Evolutionary conservation across 352 stramenopile species (phyloP), one percentile per base, ranked within the genome.

Genomic region (Phytophthora rubi): DNA sequence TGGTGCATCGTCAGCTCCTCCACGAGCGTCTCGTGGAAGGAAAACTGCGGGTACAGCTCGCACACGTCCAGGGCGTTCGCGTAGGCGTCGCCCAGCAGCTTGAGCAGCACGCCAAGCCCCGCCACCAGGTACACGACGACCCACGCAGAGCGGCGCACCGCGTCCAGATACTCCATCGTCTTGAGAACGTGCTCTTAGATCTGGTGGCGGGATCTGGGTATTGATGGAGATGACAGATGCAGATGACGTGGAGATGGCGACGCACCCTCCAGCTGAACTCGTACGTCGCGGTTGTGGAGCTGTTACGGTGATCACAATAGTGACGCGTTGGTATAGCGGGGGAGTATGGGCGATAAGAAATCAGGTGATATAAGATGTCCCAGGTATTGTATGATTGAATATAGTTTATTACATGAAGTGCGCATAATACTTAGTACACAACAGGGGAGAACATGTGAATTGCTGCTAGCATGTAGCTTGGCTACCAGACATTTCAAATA

Each of bases 41-140:
- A 73, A 54, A 93, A 90, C 12, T 84, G 71, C 61, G 85, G 85
- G 70, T 89, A 91, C 64, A 91, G 44, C 6, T 88, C 80, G 60
- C 84, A 91, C 16, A 91, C 64, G 37, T 71, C 68, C 15, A 57
- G 30, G 0, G 85, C 70, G 62, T 72, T 77, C 16, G 37, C 49
- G 69, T 90, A 89, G 21, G 77, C 71, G n/a, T 90, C 81, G 18
- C 69, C 68, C 35, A 87, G 42, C 30, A 87, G 67, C 49, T 84
- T 87, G 30, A 65, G 51, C n/a, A 81, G 59, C 55, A 91, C 68
- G 59, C 70, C 68, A 7, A 82, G 18, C 18, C 73, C 79, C 44
- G 75, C 75, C 6, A 68, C 73, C 32, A 77, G 35, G 75, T 87
- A 89, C 66, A 79, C 82, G 51, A 76, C 73, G 66, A 81, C 45